Conservation (phyloP, 768 basidiomycete genomes). For the Tricholoma terreum region DNA sequence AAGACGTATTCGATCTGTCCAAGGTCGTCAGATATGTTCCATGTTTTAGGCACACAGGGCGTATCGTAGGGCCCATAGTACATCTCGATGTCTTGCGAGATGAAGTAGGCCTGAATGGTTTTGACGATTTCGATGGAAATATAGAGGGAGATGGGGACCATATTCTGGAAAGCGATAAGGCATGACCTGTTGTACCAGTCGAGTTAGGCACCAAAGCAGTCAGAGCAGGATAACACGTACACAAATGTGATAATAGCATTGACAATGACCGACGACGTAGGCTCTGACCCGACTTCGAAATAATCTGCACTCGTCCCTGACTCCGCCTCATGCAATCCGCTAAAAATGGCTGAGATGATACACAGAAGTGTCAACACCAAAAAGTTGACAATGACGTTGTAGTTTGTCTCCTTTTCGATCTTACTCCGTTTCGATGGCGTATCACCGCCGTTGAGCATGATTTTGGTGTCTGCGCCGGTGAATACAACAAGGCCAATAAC, state of each 20-base stretch:
- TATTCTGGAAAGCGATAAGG: conserved; percentile 96
- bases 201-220: conserved; percentile 5
- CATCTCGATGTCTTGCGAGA: conserved; percentile 95
- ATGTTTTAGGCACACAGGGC: conserved; percentile 91
- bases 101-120: conserved; percentile 96
- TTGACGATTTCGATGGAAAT: conserved; percentile 99
- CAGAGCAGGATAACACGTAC: conserved; percentile 46
- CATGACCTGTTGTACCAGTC: conserved; percentile 59
- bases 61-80: conserved; percentile 87
- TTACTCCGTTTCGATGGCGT: conserved; percentile 97
- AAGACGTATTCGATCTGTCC: conserved; percentile 94
- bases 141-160: conserved; percentile 93
- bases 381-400: conserved; percentile 96
- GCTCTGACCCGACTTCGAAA: conserved; percentile 67
- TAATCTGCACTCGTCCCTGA: conserved; percentile 62
- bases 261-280: conserved; percentile 56
- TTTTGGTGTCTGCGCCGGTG: conserved; percentile 91
- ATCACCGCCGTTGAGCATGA: conserved; percentile 87
- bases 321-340: conserved; percentile 64
- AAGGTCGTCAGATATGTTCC: conserved; percentile 98
- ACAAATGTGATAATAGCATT: conserved; percentile 88
- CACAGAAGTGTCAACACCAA: conserved; percentile 75
- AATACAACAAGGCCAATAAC: conserved; percentile 92
- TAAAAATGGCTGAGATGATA: conserved; percentile 67
- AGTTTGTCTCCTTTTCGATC: conserved; percentile 98